These are phyloP conservation scores for Camellia sinensis DNA, from an alignment of 148 eudicot species.

Conservation along the genomic window DNA sequence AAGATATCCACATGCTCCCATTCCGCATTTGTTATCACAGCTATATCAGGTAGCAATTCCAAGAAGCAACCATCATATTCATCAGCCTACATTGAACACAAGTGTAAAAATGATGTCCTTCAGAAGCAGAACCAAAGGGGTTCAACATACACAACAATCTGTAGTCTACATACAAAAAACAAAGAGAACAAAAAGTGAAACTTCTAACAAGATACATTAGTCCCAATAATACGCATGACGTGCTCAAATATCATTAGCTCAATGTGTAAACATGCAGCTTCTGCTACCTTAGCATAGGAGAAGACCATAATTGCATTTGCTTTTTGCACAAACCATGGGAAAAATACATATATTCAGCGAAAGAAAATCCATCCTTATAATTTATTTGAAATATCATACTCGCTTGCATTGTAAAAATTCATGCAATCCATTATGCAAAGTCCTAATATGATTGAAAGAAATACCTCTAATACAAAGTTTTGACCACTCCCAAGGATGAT, in stretches of 20 bases:
- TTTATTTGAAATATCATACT: background rate
- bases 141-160: background rate
- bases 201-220: background rate
- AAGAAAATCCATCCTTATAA: background rate
- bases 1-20: constrained; percentile 21
- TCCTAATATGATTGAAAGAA: background rate
- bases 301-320: background rate
- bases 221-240: background rate
- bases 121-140: background rate
- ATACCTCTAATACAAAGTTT: constrained; percentile 21
- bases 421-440: background rate
- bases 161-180: no score
- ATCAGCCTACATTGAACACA: constrained; percentile 14
- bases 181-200: background rate
- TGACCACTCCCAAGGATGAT: constrained; percentile 11
- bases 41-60: background rate
- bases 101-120: background rate
- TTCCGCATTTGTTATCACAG: constrained; percentile 17
- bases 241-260: background rate
- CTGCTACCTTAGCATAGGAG: background rate
- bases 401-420: background rate
- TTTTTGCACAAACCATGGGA: background rate
- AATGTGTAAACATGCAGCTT: background rate
- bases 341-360: no score
- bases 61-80: constrained; percentile 15